Evolutionary conservation across 495 filamentous ascomycete species (phyloP), one percentile per base, ranked within the genome.

Genomic region (Pseudoneurospora amorphoporcata): DNA sequence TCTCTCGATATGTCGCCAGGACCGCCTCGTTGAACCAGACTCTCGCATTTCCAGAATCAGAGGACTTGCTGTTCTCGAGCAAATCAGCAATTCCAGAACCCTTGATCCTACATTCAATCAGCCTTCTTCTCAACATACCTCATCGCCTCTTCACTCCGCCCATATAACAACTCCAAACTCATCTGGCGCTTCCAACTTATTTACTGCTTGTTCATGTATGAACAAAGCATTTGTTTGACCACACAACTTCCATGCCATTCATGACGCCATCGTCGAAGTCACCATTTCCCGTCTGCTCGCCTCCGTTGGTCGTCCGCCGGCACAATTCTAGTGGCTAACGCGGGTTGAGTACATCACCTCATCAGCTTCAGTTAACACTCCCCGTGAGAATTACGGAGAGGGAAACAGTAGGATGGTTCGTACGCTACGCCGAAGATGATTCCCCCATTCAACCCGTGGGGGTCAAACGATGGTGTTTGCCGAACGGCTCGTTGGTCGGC

Each of bases 41-140:
- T 3, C 6, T 0, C 1, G 5, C 19, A 12, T 6, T 53, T 12
- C 8, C 7, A 8, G 2, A 0, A n/a, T 8, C 42, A 1, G 7
- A 0, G 0, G 0, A 9, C 8, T 1, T n/a, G 8, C 0, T 8
- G 6, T 9, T n/a, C 3, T 4, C 2, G 42, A n/a, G 3, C 1
- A 3, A 19, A 6, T n/a, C 0, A 9, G 42, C 17, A 19, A n/a
- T n/a, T 9, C 5, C 3, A 12, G 4, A 12, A 29, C 9, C 19
- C 4, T 6, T 23, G 10, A 12, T 0, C 9, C 8, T 4, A 12
- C 19, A 2, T 53, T 23, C 9, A 29, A 29, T 12, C 2, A 4
- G 4, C 8, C 45, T 29, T 53, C 19, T 53, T n/a, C 9, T 53
- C 0, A 9, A 23, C 4, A 0, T 53, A 23, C 45, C 23, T 53